Base-by-base conservation (phyloP, 148 eudicot genomes). In the Rheum nobile region DNA sequence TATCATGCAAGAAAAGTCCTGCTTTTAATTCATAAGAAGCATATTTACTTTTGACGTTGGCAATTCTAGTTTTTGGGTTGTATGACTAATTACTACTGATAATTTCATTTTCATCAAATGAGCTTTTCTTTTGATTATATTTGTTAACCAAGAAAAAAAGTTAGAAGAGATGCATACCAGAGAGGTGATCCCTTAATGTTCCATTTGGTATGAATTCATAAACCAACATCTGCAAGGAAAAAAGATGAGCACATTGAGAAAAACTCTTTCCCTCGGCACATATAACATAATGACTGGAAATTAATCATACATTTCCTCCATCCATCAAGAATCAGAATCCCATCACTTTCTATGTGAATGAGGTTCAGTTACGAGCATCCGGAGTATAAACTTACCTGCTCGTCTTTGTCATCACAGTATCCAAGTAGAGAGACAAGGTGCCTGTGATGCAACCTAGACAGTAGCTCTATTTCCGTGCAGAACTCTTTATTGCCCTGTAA, bases 401-500 rank as follows among this genome's bases (percentile, higher is more conserved):
- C 97, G 7, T 78, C 90, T 77, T 77, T 76, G 71, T 92, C 97
- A 76, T 85, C 96, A 77, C 96, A 90, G 74, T 85, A 92, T 72
- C 97, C 97, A 34, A 88, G 77, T 55, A 92, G 83, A 71, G 97
- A 88, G 75, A 92, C 97, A 67, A 92, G 82, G 80, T 90, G 90
- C 21, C 93, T 86, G 70, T 92, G 97, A 85, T 92, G 97, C 79
- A 92, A 72, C 79, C 98, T 89, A 39, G 98, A 93, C 63, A 91
- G 84, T 61, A 91, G 75, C 81, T 89, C 84, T 74, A 94, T 94
- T 80, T 94, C 98, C 24, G 98, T 94, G 52, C 88, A 83, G 84
- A 94, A 94, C 77, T 94, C 97, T 80, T 83, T 88, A 72, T 79
- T 78, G 9, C 98, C 98, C 73, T 94, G 98, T 71, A 94, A 77